These are phyloP conservation scores for Annulohypoxylon stygium DNA, from an alignment of 495 filamentous ascomycete species.

Conservation along the genomic window DNA sequence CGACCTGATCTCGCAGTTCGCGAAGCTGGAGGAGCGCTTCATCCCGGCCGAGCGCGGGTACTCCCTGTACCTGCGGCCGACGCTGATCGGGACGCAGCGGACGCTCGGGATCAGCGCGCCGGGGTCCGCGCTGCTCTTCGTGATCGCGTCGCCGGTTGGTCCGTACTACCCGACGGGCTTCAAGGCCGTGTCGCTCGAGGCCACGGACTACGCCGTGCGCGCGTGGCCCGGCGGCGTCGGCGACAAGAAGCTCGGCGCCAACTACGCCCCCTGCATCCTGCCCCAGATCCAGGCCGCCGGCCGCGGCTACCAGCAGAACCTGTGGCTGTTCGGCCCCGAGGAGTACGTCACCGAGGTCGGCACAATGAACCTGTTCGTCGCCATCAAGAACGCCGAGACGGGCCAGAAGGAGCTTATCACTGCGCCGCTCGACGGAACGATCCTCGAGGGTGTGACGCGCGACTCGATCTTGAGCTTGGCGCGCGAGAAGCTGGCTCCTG, in stretches of 20 bases:
- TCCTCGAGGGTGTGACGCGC: slow-evolving; percentile 92
- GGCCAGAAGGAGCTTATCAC: slow-evolving; percentile 92
- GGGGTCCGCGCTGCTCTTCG: slow-evolving; percentile 88
- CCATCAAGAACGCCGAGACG: slow-evolving; percentile 81
- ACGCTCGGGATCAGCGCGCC: slow-evolving; percentile 93
- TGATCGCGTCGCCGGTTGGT: slow-evolving; percentile 96
- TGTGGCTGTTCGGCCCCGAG: slow-evolving; percentile 96
- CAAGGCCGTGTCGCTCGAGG: slow-evolving; percentile 94
- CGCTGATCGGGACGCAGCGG: slow-evolving; percentile 95
- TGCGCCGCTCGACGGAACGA: slow-evolving; percentile 95
- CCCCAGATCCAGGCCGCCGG: slow-evolving; percentile 91
- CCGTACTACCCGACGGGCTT: slow-evolving; percentile 98
- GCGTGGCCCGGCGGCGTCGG: slow-evolving; percentile 98
- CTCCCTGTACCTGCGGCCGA: slow-evolving; percentile 93
- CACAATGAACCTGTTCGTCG: slow-evolving; percentile 97
- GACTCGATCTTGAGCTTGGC: slow-evolving; percentile 89
- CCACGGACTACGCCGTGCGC: slow-evolving; percentile 92
- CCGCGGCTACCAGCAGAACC: slow-evolving; percentile 95
- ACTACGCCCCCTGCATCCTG: slow-evolving; percentile 96
- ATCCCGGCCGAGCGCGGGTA: slow-evolving; percentile 89
- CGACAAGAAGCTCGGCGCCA: slow-evolving; percentile 97
- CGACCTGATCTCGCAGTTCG: slow-evolving; percentile 82
- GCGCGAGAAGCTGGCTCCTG: slow-evolving; percentile 79
- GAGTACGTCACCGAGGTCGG: slow-evolving; percentile 96
- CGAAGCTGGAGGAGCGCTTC: slow-evolving; percentile 84